A percentile compares a stretch with the other conserved stretches of the same genome.
Evolutionary conservation across 1,284 basidiomycete species (phyloP).

Genomic region (Bondarzewia mesenterica): DNA sequence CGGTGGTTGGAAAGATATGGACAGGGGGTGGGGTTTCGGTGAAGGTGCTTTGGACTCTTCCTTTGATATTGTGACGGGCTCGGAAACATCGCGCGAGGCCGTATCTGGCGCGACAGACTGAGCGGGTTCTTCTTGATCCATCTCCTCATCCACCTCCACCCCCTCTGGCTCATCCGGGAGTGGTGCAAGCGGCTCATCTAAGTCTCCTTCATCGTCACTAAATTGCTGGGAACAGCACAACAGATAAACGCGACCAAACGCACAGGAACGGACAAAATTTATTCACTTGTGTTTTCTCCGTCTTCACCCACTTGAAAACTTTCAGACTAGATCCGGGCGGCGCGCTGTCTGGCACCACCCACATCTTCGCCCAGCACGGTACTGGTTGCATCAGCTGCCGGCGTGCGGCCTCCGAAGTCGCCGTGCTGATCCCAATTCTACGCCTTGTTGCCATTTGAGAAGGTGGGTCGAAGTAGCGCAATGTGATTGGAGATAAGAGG

Average conservation of each 20-base stretch:
- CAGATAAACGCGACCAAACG: background rate
- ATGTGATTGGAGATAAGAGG: background rate
- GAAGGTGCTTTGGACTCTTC: conserved; percentile 56
- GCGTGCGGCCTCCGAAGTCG: conserved; percentile 69
- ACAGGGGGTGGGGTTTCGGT: conserved; percentile 48
- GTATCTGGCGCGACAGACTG: conserved; percentile 38
- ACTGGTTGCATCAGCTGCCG: conserved; percentile 77
- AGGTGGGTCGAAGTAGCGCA: background rate
- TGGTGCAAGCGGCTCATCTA: conserved; percentile 67
- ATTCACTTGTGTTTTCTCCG: conserved; percentile 62
- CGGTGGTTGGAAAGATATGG: conserved; percentile 32
- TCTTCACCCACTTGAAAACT: conserved; percentile 67
- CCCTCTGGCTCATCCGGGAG: conserved; percentile 66
- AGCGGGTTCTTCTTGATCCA: conserved; percentile 58
- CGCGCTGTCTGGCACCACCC: conserved; percentile 47
- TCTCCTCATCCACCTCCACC: conserved; percentile 50
- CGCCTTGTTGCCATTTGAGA: conserved; percentile 56
- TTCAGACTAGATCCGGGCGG: conserved; percentile 50
- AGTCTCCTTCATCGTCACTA: conserved; percentile 71
- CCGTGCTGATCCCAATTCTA: conserved; percentile 65
- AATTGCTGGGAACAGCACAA: conserved; percentile 48
- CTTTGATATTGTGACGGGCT: conserved; percentile 20
- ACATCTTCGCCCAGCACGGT: conserved; percentile 68
- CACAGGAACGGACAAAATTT: background rate
- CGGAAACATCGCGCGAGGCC: conserved; percentile 25